Percentiles rank a stretch among this genome's conserved stretches.
These are phyloP conservation scores for Yamadazyma songkhlaensis DNA, from an alignment of 1,139 yeast species.

Conservation along the genomic window DNA sequence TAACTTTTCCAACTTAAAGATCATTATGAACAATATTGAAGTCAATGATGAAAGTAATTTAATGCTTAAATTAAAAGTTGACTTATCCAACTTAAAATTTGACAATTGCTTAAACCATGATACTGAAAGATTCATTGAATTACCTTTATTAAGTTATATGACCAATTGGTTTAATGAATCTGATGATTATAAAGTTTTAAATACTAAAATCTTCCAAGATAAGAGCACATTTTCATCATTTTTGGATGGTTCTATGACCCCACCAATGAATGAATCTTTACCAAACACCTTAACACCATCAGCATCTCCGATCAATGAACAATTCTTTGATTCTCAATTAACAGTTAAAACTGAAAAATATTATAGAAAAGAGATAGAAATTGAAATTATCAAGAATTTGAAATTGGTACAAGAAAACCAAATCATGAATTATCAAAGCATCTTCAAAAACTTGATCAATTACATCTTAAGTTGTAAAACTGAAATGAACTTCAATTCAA, in stretches of 20 bases:
- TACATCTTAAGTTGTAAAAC: constrained; percentile 3
- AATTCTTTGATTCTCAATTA: background rate
- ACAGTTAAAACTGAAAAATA: constrained; percentile 4
- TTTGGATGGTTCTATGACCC: constrained; percentile 14
- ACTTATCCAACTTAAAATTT: constrained; percentile 13
- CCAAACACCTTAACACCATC: background rate
- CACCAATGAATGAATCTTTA: constrained; percentile 11
- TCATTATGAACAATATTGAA: constrained; percentile 12
- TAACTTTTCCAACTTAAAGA: constrained; percentile 15
- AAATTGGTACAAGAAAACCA: constrained; percentile 6
- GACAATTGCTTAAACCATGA: constrained; percentile 11
- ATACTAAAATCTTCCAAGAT: constrained; percentile 13
- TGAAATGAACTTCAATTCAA: too few relatives aligned
- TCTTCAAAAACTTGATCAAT: constrained; percentile 6
- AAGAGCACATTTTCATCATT: constrained; percentile 8
- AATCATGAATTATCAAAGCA: constrained; percentile 4
- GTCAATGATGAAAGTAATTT: constrained; percentile 13
- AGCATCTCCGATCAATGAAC: background rate
- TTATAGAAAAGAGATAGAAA: constrained; percentile 12
- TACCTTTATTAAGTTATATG: constrained; percentile 16
- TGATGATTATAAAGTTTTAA: constrained; percentile 16
- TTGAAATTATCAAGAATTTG: constrained; percentile 13
- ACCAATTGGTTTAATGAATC: constrained; percentile 16
- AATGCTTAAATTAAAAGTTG: constrained; percentile 11
- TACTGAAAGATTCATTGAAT: constrained; percentile 12